Conservation (phyloP, 2,329 filamentous ascomycete genomes). For the Cryphonectria nitschkei region DNA sequence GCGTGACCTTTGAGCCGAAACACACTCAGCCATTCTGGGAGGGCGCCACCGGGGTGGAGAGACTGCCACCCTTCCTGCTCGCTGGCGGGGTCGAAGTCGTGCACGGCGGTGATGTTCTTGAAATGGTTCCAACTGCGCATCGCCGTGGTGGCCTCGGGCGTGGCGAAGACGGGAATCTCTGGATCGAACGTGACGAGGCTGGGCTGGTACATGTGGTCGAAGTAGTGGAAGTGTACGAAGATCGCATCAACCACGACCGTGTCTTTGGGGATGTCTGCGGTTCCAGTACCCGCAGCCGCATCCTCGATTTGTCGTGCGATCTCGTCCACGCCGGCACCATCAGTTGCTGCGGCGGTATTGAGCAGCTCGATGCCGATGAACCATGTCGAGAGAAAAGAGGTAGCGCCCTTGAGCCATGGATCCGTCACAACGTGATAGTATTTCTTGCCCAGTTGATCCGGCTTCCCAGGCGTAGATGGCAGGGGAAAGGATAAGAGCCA, state of each 20-base stretch:
- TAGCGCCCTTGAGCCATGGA: slow-evolving; percentile 18
- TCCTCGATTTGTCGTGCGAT: slow-evolving; percentile 29
- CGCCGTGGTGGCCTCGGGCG: slow-evolving; percentile 9
- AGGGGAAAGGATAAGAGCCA: slow-evolving; percentile 17
- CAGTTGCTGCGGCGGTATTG: slow-evolving; percentile 12
- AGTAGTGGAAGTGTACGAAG: slow-evolving; percentile 17
- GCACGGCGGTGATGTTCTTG: slow-evolving; percentile 16
- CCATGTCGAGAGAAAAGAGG: slow-evolving; percentile 21
- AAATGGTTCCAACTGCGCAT: slow-evolving; percentile 28
- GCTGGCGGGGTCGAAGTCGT: neutral
- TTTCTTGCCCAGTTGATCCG: neutral
- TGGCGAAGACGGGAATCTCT: slow-evolving; percentile 29
- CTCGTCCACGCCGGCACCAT: slow-evolving; percentile 28
- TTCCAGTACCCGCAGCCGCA: slow-evolving; percentile 7
- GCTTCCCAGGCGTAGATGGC: neutral
- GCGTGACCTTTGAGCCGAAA: slow-evolving; percentile 19
- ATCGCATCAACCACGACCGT: slow-evolving; percentile 26
- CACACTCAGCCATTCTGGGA: slow-evolving; percentile 28
- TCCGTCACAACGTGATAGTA: slow-evolving; percentile 22
- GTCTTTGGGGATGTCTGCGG: too few relatives aligned
- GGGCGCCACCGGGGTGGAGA: slow-evolving; percentile 20
- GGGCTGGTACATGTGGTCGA: slow-evolving; percentile 28
- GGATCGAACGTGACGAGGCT: slow-evolving; percentile 28
- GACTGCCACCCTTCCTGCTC: slow-evolving; percentile 16
- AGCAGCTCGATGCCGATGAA: slow-evolving; percentile 16